These are phyloP conservation scores for Vitis hybrid DNA, from an alignment of 177 flowering plant species.

Conservation along the genomic window DNA sequence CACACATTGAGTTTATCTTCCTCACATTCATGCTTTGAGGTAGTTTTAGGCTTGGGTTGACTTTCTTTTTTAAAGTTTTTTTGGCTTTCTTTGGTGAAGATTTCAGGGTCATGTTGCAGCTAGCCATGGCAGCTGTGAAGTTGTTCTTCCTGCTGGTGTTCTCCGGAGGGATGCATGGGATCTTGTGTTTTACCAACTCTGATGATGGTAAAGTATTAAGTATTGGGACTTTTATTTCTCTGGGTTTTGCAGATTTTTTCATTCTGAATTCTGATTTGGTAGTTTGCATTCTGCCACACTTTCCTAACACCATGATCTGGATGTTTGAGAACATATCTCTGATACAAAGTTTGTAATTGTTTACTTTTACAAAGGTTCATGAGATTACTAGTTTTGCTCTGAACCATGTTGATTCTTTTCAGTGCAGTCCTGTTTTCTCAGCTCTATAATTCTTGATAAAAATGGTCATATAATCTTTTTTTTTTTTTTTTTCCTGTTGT, in stretches of 20 bases:
- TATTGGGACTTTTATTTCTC: neutral
- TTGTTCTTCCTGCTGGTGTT: constrained; percentile 5
- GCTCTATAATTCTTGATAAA: no score
- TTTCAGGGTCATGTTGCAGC: neutral
- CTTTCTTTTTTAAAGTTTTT: neutral
- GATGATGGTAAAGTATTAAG: constrained; percentile 26
- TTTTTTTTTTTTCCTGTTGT: no score
- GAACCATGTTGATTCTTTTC: no score
- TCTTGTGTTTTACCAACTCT: constrained; percentile 27
- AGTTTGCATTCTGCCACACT: no score
- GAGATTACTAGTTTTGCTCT: no score
- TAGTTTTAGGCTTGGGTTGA: neutral
- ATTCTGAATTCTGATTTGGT: neutral
- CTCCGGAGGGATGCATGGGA: constrained; percentile 6
- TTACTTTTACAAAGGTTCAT: no score
- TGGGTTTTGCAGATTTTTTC: neutral
- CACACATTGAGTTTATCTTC: no score
- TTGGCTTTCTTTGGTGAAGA: neutral
- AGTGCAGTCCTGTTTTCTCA: no score
- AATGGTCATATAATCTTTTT: no score
- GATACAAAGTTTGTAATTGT: no score
- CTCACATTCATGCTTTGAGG: neutral
- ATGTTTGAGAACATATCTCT: no score
- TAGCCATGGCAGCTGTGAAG: constrained; percentile 9
- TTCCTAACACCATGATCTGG: no score